Evolutionary conservation across 257 asterid species (phyloP), one percentile per base, ranked within the genome.

Genomic region (Petunia secreta): DNA sequence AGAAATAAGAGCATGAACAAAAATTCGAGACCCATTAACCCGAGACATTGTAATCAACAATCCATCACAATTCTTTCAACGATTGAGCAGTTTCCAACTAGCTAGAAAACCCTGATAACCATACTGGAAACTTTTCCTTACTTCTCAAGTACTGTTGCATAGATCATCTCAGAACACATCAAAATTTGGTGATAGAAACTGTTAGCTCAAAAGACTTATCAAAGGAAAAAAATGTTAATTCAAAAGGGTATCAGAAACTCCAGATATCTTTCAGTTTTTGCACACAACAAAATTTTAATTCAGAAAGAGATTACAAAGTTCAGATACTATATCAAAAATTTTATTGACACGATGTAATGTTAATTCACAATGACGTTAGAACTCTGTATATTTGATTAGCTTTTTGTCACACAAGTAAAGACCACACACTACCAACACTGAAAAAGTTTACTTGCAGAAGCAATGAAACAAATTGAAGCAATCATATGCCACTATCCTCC

Each of bases 151-250:
- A 60, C 6, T 25, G 39, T n/a, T 37, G 54, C 54, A 66, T 3
- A 66, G 38, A 66, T 41, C 40, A 3, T 67, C 38, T 67, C 55
- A 67, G 38, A 67, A 67, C 41, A 15, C 39, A 44, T 15, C 16
- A 43, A 67, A 67, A 43, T 34, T 55, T 3, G 55, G 8, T 8
- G n/a, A 67, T 43, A n/a, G 75, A 67, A 67, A 3, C 8, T 67
- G 75, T 8, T 67, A 43, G n/a, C n/a, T 50, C 4, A 43, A 25
- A 38, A n/a, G 39, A 43, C n/a, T 7, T 67, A 11, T 43, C 55
- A 16, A 43, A 67, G 43, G n/a, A 46, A n/a, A 67, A 43, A 65
- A 66, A 66, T 15, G 54, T 67, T 67, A 41, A 15, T 67, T 67
- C 75, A 15, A 67, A 41, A 41, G 54, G 38, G 41, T 67, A 67